Conservation (phyloP, 2,329 filamentous ascomycete species). For the Anisogramma anomala region DNA sequence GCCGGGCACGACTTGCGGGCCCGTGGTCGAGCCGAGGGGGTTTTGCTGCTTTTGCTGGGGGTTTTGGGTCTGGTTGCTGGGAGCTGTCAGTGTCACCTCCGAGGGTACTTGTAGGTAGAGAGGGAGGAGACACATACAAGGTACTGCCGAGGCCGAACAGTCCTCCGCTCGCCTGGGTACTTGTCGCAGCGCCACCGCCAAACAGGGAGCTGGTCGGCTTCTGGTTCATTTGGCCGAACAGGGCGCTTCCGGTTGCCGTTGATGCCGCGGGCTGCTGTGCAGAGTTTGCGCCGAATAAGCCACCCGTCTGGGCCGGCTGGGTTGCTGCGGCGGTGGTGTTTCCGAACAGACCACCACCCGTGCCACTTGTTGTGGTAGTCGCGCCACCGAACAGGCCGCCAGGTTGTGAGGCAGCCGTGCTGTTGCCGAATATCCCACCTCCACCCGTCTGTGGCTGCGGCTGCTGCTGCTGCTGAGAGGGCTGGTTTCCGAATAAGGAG, state of each 20-base stretch:
- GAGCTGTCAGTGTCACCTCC: constrained; percentile 2
- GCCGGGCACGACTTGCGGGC: constrained; percentile 50
- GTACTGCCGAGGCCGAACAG: constrained; percentile 26
- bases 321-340: constrained; percentile 1
- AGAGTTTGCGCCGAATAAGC: constrained; percentile 23
- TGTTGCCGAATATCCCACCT: constrained; percentile 23
- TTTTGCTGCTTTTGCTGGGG: constrained; percentile 15
- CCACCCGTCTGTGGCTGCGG: constrained; percentile 17
- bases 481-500: constrained; percentile 23
- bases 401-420: constrained; percentile 18
- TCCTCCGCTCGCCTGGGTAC: constrained; percentile 24
- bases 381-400: constrained; percentile 15
- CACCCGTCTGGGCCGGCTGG: constrained; percentile 18
- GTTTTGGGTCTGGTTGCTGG: constrained; percentile 15
- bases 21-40: constrained; percentile 28
- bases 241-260: constrained; percentile 11
- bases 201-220: constrained; percentile 20
- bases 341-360: constrained; percentile 13
- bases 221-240: constrained; percentile 12
- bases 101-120: not conserved
- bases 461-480: constrained; percentile 16
- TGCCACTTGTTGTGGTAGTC: constrained; percentile 15
- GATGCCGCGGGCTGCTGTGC: constrained; percentile 15
- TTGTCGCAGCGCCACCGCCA: constrained; percentile 14
- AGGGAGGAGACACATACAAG: constrained; percentile 6